Conservation (phyloP, 2,329 filamentous ascomycete genomes). For the Herpomyces periplanetae region DNA sequence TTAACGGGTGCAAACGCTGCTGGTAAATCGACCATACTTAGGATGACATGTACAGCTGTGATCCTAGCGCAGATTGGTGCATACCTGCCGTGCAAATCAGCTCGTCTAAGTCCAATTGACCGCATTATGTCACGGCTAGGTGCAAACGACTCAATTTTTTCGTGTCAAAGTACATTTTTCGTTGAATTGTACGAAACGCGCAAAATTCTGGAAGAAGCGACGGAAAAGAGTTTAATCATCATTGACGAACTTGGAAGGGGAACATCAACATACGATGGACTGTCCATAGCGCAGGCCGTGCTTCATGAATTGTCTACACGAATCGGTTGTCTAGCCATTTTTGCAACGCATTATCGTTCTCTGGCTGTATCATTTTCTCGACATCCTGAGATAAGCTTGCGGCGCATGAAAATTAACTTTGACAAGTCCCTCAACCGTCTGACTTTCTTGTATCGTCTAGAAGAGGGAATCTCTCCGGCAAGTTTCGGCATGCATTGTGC, state of each 20-base stretch:
- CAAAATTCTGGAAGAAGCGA: conserved; percentile 82
- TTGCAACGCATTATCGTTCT: conserved; percentile 87
- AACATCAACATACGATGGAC: conserved; percentile 68
- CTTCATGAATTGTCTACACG: conserved; percentile 83
- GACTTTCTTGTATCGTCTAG: conserved; percentile 83
- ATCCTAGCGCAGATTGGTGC: conserved; percentile 94
- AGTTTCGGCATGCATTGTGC: conserved; percentile 98
- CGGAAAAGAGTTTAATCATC: conserved; percentile 69
- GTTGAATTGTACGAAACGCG: conserved; percentile 90
- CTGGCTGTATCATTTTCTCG: conserved; percentile 57
- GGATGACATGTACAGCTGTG: conserved; percentile 86
- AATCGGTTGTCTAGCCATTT: conserved; percentile 75
- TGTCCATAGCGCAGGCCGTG: conserved; percentile 74
- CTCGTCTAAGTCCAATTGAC: conserved; percentile 55
- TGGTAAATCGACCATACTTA: conserved; percentile 74
- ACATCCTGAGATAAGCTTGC: conserved; percentile 52
- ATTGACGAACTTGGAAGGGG: conserved; percentile 82
- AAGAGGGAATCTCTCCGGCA: conserved; percentile 69
- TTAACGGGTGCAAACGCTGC: conserved; percentile 87
- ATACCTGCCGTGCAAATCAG: conserved; percentile 45
- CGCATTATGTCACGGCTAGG: conserved; percentile 95
- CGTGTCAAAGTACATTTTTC: conserved; percentile 87
- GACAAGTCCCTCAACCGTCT: conserved; percentile 47
- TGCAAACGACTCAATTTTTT: conserved; percentile 95
- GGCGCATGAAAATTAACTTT: conserved; percentile 77